phyloP scores from a whole-genome alignment of 352 stramenopile genomes.

The Phytophthora pseudosyringae region DNA sequence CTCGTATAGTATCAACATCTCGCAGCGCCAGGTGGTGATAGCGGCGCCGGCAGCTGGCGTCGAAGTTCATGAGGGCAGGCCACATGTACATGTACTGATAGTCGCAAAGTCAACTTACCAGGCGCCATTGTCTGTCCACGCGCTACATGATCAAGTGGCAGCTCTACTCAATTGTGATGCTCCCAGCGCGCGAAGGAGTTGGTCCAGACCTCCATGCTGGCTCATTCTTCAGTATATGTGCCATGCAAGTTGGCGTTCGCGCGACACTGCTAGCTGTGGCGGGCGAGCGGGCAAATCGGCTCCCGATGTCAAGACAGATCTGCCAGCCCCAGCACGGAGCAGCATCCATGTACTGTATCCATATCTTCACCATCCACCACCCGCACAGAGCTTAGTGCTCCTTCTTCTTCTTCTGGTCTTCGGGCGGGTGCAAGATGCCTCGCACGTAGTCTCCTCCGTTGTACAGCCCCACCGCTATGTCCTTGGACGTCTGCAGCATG shows the following conservation, averaged over 20 bases:
- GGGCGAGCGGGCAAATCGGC: background rate
- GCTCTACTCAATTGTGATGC: background rate
- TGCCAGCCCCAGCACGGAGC: background rate
- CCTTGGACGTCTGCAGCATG: slow-evolving; percentile 50
- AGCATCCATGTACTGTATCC: background rate
- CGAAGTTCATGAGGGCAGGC: background rate
- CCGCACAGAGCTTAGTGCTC: no score
- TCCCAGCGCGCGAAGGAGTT: background rate
- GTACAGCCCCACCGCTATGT: slow-evolving; percentile 54
- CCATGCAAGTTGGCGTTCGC: no score
- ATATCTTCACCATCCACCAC: slow-evolving; percentile 4
- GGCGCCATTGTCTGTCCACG: no score
- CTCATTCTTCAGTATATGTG: background rate
- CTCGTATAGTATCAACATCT: background rate
- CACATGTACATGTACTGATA: no score
- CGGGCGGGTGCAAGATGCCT: slow-evolving; percentile 35
- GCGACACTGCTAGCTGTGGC: no score
- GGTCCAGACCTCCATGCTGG: background rate
- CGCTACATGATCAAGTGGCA: background rate
- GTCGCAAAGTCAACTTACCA: background rate
- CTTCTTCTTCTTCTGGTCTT: slow-evolving; percentile 26
- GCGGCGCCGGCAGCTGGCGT: background rate
- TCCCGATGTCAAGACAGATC: background rate
- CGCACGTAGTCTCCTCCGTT: slow-evolving; percentile 48
- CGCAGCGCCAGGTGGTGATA: slow-evolving; percentile 1